Evolutionary conservation across 805 yeast genomes (phyloP).

Genomic region (Myxozyma geophila): DNA sequence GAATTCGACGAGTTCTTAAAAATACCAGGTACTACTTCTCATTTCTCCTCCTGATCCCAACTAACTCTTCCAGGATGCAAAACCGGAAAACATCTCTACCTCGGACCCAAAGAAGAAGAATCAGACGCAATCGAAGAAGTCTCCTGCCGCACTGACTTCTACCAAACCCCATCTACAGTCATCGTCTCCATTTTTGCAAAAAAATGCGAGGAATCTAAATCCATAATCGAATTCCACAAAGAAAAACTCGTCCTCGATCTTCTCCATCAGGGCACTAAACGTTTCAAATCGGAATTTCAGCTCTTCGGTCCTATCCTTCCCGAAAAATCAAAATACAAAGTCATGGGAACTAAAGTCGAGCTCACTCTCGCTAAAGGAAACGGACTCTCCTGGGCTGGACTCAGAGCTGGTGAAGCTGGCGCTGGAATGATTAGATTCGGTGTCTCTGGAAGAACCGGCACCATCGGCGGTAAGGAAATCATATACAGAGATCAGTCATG

Average conservation of each 20-base stretch:
- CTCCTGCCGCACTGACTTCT: constrained; percentile 38
- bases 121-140: constrained; percentile 24
- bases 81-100: constrained; percentile 35
- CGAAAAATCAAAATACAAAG: constrained; percentile 34
- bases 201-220: constrained; percentile 36
- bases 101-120: constrained; percentile 29
- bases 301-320: constrained; percentile 39
- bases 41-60: not conserved
- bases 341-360: constrained; percentile 40
- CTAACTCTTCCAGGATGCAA: constrained; percentile 23
- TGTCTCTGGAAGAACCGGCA: constrained; percentile 39
- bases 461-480: constrained; percentile 39
- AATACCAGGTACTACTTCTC: constrained; percentile 27
- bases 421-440: constrained; percentile 41
- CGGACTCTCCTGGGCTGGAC: constrained; percentile 38
- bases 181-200: constrained; percentile 40
- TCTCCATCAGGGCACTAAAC: constrained; percentile 31
- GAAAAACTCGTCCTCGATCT: constrained; percentile 29
- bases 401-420: constrained; percentile 39
- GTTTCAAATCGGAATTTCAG: constrained; percentile 34
- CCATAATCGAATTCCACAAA: constrained; percentile 29
- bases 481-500: constrained; percentile 33
- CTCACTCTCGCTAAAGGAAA: constrained; percentile 34
- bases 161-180: constrained; percentile 40
- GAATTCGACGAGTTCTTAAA: constrained; percentile 40